Conservation (phyloP, 768 basidiomycete genomes). For the Tephrocybe rancida region DNA sequence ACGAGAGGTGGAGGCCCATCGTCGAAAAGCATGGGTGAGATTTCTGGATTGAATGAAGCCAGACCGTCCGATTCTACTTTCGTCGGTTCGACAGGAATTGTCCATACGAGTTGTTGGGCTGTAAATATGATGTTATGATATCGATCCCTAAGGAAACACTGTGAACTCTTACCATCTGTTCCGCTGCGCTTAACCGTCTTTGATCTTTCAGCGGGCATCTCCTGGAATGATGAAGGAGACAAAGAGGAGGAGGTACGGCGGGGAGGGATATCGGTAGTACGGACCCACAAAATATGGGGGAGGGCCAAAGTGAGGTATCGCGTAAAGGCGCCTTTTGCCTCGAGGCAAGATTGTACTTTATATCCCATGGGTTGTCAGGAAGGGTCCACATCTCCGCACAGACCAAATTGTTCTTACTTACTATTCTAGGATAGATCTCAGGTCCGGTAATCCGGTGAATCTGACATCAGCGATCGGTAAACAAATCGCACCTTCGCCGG, state of each 20-base stretch:
- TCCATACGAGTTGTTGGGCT: conserved; percentile 51
- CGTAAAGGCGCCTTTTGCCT: conserved; percentile 22
- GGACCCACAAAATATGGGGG: conserved; percentile 20
- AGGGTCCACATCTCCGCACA: conserved; percentile 22
- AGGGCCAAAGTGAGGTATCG: conserved; percentile 24
- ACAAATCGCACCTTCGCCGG: conserved; percentile 21
- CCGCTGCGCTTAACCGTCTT: conserved; percentile 36
- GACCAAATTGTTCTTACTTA: conserved; percentile 17
- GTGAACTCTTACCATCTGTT: conserved; percentile 35
- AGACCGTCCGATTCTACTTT: conserved; percentile 22
- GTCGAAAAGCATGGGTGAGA: conserved; percentile 54
- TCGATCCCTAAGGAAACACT: neutral
- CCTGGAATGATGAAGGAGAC: conserved; percentile 9
- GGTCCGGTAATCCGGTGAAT: conserved; percentile 19
- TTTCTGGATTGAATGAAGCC: conserved; percentile 59
- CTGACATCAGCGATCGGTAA: conserved; percentile 14
- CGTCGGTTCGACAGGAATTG: conserved; percentile 39
- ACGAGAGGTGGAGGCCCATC: conserved; percentile 45
- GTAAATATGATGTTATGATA: conserved; percentile 12
- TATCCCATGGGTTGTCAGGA: conserved; percentile 21
- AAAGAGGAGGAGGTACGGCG: conserved; percentile 6
- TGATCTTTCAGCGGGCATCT: conserved; percentile 53
- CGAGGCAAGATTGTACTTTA: conserved; percentile 23
- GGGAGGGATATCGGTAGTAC: conserved; percentile 10
- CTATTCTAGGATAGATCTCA: conserved; percentile 21